Conservation (phyloP, 768 basidiomycete species). For the Coprinopsis cinerea region DNA sequence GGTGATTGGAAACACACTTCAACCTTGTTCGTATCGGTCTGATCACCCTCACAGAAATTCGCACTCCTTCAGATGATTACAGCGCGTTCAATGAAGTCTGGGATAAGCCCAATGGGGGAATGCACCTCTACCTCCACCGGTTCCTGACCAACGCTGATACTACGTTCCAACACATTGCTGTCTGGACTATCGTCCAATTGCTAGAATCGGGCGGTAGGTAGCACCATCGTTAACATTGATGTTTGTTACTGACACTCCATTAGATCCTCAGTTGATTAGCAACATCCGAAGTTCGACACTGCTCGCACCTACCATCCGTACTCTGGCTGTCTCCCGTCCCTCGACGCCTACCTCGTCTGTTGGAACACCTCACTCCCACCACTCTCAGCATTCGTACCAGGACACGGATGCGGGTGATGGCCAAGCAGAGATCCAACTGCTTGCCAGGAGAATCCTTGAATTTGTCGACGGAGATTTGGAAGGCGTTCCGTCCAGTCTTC, state of each 20-base stretch:
- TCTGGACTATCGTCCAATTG: conserved; percentile 98
- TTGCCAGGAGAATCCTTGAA: conserved; percentile 82
- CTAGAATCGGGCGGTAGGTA: conserved; percentile 85
- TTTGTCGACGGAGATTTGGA: conserved; percentile 75
- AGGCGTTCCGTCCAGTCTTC: conserved; percentile 52
- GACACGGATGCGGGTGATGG: conserved; percentile 85
- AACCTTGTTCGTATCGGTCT: background rate
- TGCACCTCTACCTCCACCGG: conserved; percentile 90
- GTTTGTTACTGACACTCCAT: background rate
- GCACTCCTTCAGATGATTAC: conserved; percentile 80
- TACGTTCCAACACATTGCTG: conserved; percentile 99
- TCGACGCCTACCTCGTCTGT: conserved; percentile 67
- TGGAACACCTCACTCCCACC: conserved; percentile 69
- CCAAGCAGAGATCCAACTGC: conserved; percentile 83
- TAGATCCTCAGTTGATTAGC: conserved; percentile 79
- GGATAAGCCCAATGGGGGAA: conserved; percentile 96
- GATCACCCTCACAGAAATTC: conserved; percentile 49
- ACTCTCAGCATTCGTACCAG: conserved; percentile 69
- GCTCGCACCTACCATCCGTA: conserved; percentile 81
- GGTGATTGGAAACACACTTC: conserved; percentile 38
- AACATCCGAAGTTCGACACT: conserved; percentile 83
- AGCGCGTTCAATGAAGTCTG: conserved; percentile 97
- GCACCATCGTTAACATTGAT: background rate
- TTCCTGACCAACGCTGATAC: conserved; percentile 92
- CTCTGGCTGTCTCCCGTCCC: conserved; percentile 67